These are phyloP conservation scores for Nitzschia sp. DNA, from an alignment of 108 stramenopile species.

Conservation along the genomic window DNA sequence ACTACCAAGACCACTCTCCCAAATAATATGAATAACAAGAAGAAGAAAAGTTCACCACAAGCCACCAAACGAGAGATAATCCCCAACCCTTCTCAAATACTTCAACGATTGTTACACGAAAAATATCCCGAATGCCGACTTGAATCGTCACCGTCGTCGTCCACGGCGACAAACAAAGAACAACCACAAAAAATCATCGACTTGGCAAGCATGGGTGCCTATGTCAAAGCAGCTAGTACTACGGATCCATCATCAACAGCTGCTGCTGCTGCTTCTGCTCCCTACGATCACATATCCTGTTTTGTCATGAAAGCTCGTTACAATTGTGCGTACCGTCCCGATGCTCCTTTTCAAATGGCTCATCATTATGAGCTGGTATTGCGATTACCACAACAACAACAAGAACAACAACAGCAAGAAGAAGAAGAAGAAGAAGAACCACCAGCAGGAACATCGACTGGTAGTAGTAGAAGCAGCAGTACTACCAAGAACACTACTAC, in stretches of 20 bases:
- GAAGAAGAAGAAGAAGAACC: too few species aligned
- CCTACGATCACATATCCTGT: conserved; percentile 19
- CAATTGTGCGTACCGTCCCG: conserved; percentile 34
- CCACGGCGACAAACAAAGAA: too few species aligned
- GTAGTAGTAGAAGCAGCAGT: too few species aligned
- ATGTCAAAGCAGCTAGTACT: not conserved
- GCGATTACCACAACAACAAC: not conserved
- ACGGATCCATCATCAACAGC: too few species aligned
- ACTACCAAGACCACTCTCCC: too few species aligned
- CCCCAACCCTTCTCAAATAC: not conserved
- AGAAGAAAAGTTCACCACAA: too few species aligned
- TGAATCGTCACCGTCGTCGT: too few species aligned
- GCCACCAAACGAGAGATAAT: too few species aligned
- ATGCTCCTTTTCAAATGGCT: conserved; percentile 8
- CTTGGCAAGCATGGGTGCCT: conserved; percentile 3
- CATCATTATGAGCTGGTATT: conserved; percentile 3
- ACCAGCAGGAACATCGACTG: too few species aligned
- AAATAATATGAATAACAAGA: too few species aligned
- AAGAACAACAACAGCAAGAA: not conserved
- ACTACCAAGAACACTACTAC: not conserved
- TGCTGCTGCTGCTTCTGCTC: too few species aligned
- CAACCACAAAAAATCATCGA: not conserved
- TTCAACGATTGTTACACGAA: not conserved
- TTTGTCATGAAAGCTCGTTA: conserved; percentile 39
- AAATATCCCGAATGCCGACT: conserved; percentile 2